Evolutionary conservation across 805 yeast genomes (phyloP).

Genomic region (Starmerella tilneyi): DNA sequence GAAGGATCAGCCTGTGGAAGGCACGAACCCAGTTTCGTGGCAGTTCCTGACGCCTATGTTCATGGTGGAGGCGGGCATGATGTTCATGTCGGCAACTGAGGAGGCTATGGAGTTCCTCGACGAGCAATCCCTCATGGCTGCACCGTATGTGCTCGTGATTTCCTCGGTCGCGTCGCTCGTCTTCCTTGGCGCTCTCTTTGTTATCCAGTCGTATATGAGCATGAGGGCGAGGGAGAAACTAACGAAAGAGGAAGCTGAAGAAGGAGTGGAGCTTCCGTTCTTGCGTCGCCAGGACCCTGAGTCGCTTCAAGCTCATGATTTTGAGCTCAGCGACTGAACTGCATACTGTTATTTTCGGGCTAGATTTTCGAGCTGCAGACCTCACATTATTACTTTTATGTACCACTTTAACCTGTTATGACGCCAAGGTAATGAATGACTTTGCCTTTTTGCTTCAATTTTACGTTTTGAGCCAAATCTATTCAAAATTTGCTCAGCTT

Average conservation of each 20-base stretch:
- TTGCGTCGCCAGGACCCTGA: slow-evolving; percentile 12
- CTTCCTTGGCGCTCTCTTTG: slow-evolving; percentile 52
- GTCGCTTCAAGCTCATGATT: slow-evolving; percentile 20
- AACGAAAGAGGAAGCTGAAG: slow-evolving; percentile 18
- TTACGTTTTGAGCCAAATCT: no score
- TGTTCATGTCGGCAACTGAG: slow-evolving; percentile 89
- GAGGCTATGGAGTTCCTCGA: slow-evolving; percentile 68
- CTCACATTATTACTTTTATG: no score
- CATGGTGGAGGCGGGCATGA: slow-evolving; percentile 62
- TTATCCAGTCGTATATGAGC: slow-evolving; percentile 48
- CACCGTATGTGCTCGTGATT: slow-evolving; percentile 65
- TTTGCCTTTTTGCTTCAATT: no score
- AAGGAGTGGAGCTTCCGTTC: slow-evolving; percentile 29
- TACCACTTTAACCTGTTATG: no score
- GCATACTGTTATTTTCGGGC: no score
- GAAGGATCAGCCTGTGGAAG: slow-evolving; percentile 38
- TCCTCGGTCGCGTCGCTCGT: slow-evolving; percentile 65
- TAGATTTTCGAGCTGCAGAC: no score
- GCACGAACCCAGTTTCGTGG: slow-evolving; percentile 51
- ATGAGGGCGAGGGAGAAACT: slow-evolving; percentile 25
- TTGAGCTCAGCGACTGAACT: slow-evolving; percentile 24
- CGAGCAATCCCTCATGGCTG: slow-evolving; percentile 71
- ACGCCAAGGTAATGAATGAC: no score
- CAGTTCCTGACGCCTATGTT: slow-evolving; percentile 83
- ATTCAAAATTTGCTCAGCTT: no score